Evolutionary conservation across 1,139 yeast species (phyloP), one percentile per base, ranked within the genome.

Genomic region (Tardiomyces digboiensis): DNA sequence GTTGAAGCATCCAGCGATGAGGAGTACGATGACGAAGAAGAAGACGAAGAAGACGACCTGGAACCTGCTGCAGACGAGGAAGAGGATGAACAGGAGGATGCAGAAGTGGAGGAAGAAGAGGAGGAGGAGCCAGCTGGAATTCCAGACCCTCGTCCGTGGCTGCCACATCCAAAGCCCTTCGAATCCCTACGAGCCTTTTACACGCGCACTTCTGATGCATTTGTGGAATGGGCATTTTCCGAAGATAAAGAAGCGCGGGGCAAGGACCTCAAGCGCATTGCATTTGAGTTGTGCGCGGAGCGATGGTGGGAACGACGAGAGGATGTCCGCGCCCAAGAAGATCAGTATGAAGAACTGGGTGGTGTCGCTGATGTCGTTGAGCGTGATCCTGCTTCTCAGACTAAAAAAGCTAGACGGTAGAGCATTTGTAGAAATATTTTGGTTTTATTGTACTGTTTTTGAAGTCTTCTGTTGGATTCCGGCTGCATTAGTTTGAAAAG

Each of bases 251-350:
- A 85, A 46, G 81, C 87, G n/a, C 77, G 94, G 55, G 97, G 96
- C 45, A 91, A 91, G 62, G 82, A 86, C 56, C 74, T 91, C 62
- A 88, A 89, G 67, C 82, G 84, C 48, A 83, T 85, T 38, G 84
- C 97, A 0, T 91, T 91, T 61, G 97, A 88, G 53, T 66, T 89
- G 49, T 83, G 94, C 62, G 95, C 89, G 65, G 93, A 82, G 52
- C 77, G 97, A 67, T 91, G 95, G 93, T 91, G 97, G 97, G 97
- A 91, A 61, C 82, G 97, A 68, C 80, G 97, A 67, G 97, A 91
- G 59, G 93, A 82, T 55, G 81, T 89, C 20, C 80, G 95, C 58
- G 74, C 79, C 37, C 85, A 87, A 40, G 98, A 91, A 65, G 97
- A 89, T 55, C 78, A 78, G 58, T 67, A 86, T 59, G 97, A 89